Base-by-base conservation (phyloP, 306 rosid species). In the Citrullus colocynthis region DNA sequence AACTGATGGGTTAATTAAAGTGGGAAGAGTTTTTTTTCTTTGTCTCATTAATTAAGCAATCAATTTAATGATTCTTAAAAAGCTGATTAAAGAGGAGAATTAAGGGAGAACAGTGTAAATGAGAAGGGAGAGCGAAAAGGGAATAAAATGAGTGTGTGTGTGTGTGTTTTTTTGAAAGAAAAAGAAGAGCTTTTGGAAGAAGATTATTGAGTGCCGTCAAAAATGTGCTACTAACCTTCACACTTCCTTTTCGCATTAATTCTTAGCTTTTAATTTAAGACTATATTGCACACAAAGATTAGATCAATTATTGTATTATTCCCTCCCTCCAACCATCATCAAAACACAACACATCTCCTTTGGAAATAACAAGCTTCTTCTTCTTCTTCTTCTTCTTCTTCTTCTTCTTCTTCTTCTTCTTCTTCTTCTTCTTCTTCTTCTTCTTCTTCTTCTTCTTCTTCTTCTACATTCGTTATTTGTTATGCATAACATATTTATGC, bases 261-360 rank as follows among this genome's bases (percentile, higher is more conserved):
- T 79, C 93, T 86, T 90, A 88, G 87, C 96, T 91, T 93, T 80
- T 74, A 90, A 88, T 89, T 84, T 81, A 93, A 88, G 91, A 90
- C 89, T 86, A 83, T 72, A 58, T 24, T 24, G 79, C 56, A 32
- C 18, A 24, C 20, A 16, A 16, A 72, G 76, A 72, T 72, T 72
- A 72, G 44, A 8, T 49, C 76, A 72, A 72, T 72, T 13, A 72
- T 72, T 49, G 16, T 28, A 15, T 67, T 70, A 1, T 62, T 14
- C 70, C 6, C 39, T 34, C 2, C 57, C 28, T 24, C 28, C 28
- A 24, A 70, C 18, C 58, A 70, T 70, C 57, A 70, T 69, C 55
- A 67, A 64, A 7, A 36, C 5, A 36, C 5, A 34, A 34, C 37
- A 39, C 70, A 11, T 4, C 20, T 48, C 52, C 52, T 48, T 48